Evolutionary conservation across 2,329 filamentous ascomycete species (phyloP).

Genomic region (Ceratocystis huliohia): DNA sequence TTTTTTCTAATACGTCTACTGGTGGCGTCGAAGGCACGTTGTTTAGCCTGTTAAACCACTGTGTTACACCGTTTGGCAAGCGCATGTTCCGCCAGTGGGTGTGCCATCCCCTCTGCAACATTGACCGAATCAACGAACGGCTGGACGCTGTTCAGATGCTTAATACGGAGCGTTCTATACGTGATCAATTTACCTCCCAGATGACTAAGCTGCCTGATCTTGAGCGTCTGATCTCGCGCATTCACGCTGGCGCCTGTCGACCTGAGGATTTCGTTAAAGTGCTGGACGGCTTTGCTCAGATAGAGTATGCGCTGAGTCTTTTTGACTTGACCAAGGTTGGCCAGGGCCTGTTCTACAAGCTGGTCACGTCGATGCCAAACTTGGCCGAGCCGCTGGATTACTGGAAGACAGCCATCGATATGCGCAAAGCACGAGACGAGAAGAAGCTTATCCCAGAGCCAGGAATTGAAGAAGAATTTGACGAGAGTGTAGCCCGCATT

Average conservation of each 20-base stretch:
- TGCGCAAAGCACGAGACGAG: slow-evolving; percentile 60
- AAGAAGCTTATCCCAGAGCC: slow-evolving; percentile 74
- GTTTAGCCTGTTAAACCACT: slow-evolving; percentile 82
- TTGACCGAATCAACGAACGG: slow-evolving; percentile 77
- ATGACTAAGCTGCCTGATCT: slow-evolving; percentile 87
- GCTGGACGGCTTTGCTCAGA: slow-evolving; percentile 92
- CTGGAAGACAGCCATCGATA: slow-evolving; percentile 89
- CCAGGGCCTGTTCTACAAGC: slow-evolving; percentile 69
- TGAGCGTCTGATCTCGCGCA: slow-evolving; percentile 82
- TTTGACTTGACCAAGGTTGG: slow-evolving; percentile 62
- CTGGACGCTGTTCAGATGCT: slow-evolving; percentile 89
- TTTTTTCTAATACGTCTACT: slow-evolving; percentile 87
- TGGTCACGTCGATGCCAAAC: slow-evolving; percentile 77
- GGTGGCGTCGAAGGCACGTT: slow-evolving; percentile 75
- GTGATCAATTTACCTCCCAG: slow-evolving; percentile 78
- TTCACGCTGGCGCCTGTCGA: slow-evolving; percentile 83
- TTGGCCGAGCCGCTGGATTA: slow-evolving; percentile 59
- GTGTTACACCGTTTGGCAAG: slow-evolving; percentile 93
- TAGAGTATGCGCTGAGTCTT: slow-evolving; percentile 82
- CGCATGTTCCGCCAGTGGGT: slow-evolving; percentile 94
- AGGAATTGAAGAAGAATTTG: slow-evolving; percentile 86
- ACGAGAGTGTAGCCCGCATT: slow-evolving; percentile 65
- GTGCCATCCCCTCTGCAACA: slow-evolving; percentile 83
- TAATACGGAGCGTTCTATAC: slow-evolving; percentile 67
- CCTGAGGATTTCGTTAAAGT: slow-evolving; percentile 88